A percentile compares a stretch with the other conserved stretches of the same genome.
These are phyloP conservation scores for Wickerhamiella vanderwaltii DNA, from an alignment of 805 yeast species.

Conservation along the genomic window DNA sequence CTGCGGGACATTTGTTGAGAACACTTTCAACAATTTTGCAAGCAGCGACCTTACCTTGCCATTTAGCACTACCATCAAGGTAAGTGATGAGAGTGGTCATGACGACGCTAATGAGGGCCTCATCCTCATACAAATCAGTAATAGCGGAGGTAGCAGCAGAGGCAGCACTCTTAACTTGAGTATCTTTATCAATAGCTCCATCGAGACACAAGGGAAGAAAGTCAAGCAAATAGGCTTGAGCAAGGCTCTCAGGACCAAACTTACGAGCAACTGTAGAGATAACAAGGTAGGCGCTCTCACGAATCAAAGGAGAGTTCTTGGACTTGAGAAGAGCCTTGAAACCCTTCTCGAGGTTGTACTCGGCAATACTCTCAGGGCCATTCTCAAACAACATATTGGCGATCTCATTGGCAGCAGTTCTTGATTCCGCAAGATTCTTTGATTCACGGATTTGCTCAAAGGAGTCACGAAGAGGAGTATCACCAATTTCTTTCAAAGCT, in stretches of 20 bases:
- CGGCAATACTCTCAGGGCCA: constrained; percentile 40
- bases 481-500: constrained; percentile 53
- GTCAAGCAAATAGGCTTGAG: constrained; percentile 59
- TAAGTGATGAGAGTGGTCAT: constrained; percentile 50
- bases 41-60: constrained; percentile 82
- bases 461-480: constrained; percentile 54
- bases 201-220: constrained; percentile 57
- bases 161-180: constrained; percentile 75
- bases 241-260: constrained; percentile 51
- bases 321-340: constrained; percentile 55
- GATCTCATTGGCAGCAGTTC: constrained; percentile 42
- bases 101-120: constrained; percentile 63
- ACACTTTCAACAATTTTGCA: constrained; percentile 61
- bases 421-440: constrained; percentile 41
- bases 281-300: constrained; percentile 65
- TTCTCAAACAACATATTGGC: constrained; percentile 37
- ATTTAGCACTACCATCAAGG: constrained; percentile 73
- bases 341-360: constrained; percentile 56
- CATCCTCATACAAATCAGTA: constrained; percentile 57
- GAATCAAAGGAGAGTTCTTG: constrained; percentile 57
- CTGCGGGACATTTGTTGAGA: constrained; percentile 69
- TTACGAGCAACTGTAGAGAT: constrained; percentile 46
- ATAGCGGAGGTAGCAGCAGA: constrained; percentile 62
- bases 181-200: constrained; percentile 74
- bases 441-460: constrained; percentile 42